phyloP scores from a whole-genome alignment of 441 rosid genomes.

The Euphorbia schlechtendalii region DNA sequence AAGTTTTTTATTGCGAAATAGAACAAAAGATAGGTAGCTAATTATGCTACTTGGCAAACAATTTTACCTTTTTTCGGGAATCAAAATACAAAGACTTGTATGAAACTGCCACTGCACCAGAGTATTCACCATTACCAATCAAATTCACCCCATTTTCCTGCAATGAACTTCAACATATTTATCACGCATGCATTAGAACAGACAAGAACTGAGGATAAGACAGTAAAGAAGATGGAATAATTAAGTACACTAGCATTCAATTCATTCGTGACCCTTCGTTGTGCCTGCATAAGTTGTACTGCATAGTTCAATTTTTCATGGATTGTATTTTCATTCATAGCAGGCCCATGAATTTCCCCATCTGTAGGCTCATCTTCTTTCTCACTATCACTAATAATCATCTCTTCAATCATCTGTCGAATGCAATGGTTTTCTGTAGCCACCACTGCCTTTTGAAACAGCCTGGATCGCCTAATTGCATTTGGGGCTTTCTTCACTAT shows the following conservation, averaged over 20 bases:
- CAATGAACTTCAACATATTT: slow-evolving; percentile 2
- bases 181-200: background rate
- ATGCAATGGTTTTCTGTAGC: too few relatives aligned
- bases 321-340: background rate
- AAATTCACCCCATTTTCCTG: slow-evolving; percentile 20
- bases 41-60: background rate
- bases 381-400: slow-evolving; percentile 34
- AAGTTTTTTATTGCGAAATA: background rate
- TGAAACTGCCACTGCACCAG: slow-evolving; percentile 17
- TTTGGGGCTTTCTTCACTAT: too few relatives aligned
- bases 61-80: slow-evolving; percentile 45
- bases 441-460: too few relatives aligned
- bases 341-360: slow-evolving; percentile 17
- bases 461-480: too few relatives aligned
- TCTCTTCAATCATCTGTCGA: slow-evolving; percentile 27
- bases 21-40: background rate
- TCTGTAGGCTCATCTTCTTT: slow-evolving; percentile 28
- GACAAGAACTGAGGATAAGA: background rate
- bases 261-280: slow-evolving; percentile 19
- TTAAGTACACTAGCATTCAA: slow-evolving; percentile 4
- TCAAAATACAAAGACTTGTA: slow-evolving; percentile 43
- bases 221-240: too few relatives aligned
- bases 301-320: slow-evolving; percentile 28
- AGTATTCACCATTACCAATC: slow-evolving; percentile 11
- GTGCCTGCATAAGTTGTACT: slow-evolving; percentile 24